Evolutionary conservation across 805 yeast genomes (phyloP).

Genomic region (Candida rishiriensis): DNA sequence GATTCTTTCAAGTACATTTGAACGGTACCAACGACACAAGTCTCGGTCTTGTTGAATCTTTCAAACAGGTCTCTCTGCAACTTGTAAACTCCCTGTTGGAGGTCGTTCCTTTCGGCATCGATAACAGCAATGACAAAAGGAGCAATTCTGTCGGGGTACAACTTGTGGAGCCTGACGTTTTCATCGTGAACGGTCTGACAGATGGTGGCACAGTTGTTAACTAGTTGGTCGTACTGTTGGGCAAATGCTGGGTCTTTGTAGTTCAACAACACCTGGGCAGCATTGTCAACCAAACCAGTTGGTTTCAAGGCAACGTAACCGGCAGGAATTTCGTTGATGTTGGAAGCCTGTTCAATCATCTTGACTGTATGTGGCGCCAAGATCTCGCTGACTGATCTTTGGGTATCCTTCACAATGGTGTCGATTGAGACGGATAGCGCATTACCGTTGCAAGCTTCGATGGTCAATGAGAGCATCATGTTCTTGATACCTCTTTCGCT

Average conservation of each 20-base stretch:
- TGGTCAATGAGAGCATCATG: constrained; percentile 93
- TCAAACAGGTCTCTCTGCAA: constrained; percentile 77
- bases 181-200: constrained; percentile 52
- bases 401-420: constrained; percentile 58
- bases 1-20: constrained; percentile 87
- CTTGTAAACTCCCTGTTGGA: constrained; percentile 89
- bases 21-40: constrained; percentile 82
- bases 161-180: constrained; percentile 43
- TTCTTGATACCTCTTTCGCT: constrained; percentile 75
- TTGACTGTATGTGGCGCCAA: constrained; percentile 66
- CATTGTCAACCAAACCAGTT: constrained; percentile 77
- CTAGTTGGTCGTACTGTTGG: constrained; percentile 50
- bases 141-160: constrained; percentile 60
- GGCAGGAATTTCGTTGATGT: constrained; percentile 71
- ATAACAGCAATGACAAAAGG: constrained; percentile 76
- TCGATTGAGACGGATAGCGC: constrained; percentile 45
- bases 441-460: constrained; percentile 86
- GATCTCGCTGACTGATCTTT: constrained; percentile 61
- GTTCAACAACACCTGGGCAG: constrained; percentile 66
- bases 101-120: constrained; percentile 87
- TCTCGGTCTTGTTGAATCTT: constrained; percentile 62
- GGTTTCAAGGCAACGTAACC: constrained; percentile 94
- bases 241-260: constrained; percentile 49
- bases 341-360: constrained; percentile 43
- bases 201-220: constrained; percentile 60